Evolutionary conservation across 495 filamentous ascomycete genomes (phyloP).

Genomic region (Penicillium pancosmium): DNA sequence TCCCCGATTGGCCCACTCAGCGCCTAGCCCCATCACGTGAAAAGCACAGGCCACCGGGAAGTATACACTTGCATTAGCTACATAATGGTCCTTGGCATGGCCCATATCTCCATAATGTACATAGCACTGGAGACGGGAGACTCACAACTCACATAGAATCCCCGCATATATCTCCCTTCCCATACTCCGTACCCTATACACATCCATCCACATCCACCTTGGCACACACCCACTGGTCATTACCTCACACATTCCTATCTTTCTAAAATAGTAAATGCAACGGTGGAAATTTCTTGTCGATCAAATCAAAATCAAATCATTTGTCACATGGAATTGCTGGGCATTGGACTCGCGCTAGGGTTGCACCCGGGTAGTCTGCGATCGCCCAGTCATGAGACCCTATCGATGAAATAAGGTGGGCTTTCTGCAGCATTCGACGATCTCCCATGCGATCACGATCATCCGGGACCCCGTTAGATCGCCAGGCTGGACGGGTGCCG

Average conservation of each 20-base stretch:
- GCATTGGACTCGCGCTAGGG: constrained; percentile 10
- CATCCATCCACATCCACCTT: no score
- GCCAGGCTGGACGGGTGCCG: not conserved
- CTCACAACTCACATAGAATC: no score
- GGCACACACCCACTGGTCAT: no score
- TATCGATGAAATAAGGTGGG: constrained; percentile 12
- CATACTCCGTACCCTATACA: no score
- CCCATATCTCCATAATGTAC: no score
- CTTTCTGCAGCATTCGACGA: constrained; percentile 17
- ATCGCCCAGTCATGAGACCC: constrained; percentile 18
- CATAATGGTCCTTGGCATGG: not conserved
- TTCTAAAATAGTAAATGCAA: not conserved
- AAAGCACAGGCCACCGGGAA: constrained; percentile 20
- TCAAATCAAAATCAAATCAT: not conserved
- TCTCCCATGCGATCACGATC: constrained; percentile 28
- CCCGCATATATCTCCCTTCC: no score
- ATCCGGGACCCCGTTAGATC: constrained; percentile 7
- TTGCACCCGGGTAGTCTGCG: constrained; percentile 11
- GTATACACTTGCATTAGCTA: not conserved
- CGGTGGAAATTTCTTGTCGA: not conserved
- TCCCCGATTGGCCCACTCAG: constrained; percentile 35
- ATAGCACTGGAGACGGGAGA: no score
- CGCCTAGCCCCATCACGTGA: constrained; percentile 19
- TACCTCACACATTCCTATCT: no score
- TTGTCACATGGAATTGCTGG: constrained; percentile 1